Base-by-base conservation (phyloP, 2,329 filamentous ascomycete species). In the Penicillium sp. region DNA sequence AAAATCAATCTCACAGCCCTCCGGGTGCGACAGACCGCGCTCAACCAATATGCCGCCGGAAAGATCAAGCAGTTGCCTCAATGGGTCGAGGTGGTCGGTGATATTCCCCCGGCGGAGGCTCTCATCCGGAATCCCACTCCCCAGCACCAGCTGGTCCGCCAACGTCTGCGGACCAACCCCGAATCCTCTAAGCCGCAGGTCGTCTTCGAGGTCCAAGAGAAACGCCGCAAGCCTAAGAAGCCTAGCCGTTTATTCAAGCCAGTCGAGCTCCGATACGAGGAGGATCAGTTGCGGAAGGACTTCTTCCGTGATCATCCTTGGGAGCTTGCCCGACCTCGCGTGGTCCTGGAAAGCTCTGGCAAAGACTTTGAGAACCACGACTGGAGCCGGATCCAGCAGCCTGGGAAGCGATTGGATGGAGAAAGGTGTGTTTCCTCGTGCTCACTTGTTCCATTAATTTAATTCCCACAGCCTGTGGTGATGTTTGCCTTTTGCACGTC, bases 271-370 rank as follows among this genome's bases (percentile, higher is more conserved):
- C 77, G 76, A 47, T 97, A 94, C 70, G 84, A 88, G 54, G 94
- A 99, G 72, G 94, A 99, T 74, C 74, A 77, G 54, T 79, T 99
- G 66, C 87, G 94, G 58, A 80, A 76, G 61, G 84, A 86, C 23
- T 99, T 97, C 77, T 99, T 90, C 78, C 85, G 82, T 66, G 93
- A 99, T 72, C 94, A 99, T 70, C 94, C 94, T 4, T 99, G 94
- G 94, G 94, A 99, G 75, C 78, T 99, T 67, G 94, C 94, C 15
- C 83, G 93, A 56, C 94, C 94, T 48, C 83, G 90, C 61, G 80
- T 96, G 52, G 79, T 99, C 40, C 76, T 97, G 8, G 94, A 99
- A 75, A 79, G 86, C 61, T 88, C 93, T 65, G 94, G 94, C 46
- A 89, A 88, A 68, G 93, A 99, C 67, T 79, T 84, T 45, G 84